A percentile compares a stretch with the other conserved stretches of the same genome.
Conservation (phyloP, 2,329 filamentous ascomycete genomes). For the Nothomitra cinnamomea region DNA sequence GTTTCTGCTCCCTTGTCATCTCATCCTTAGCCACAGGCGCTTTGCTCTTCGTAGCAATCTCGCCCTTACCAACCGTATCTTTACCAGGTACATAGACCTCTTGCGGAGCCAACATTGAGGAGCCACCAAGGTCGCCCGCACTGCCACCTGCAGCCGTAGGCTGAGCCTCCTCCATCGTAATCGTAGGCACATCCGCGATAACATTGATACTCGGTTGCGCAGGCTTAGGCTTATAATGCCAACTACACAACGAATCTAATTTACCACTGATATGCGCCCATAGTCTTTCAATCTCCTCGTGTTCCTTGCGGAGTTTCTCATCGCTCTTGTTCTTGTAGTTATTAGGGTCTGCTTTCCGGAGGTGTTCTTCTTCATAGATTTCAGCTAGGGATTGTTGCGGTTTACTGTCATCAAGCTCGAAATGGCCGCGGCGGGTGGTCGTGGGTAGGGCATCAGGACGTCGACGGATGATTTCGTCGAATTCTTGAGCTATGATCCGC, state of each 20-base stretch:
- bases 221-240: conserved; percentile 88
- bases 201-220: conserved; percentile 68
- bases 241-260: conserved; percentile 78
- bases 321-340: conserved; percentile 67
- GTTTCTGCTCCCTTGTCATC: conserved; percentile 74
- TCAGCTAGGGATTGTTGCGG: conserved; percentile 77
- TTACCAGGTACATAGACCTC: conserved; percentile 79
- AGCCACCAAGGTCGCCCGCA: conserved; percentile 30
- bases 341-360: conserved; percentile 58
- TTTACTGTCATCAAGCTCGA: conserved; percentile 77
- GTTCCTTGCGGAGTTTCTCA: conserved; percentile 66
- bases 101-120: conserved; percentile 73
- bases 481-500: conserved; percentile 74
- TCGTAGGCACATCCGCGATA: conserved; percentile 76
- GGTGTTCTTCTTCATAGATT: conserved; percentile 84
- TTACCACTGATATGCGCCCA: conserved; percentile 70
- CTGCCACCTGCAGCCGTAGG: conserved; percentile 66
- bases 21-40: conserved; percentile 67
- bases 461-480: conserved; percentile 76
- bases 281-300: conserved; percentile 63
- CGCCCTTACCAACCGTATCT: conserved; percentile 38
- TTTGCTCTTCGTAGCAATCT: conserved; percentile 63
- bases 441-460: conserved; percentile 55
- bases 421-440: conserved; percentile 48
- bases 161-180: conserved; percentile 89